Conservation (phyloP, 2,329 filamentous ascomycete genomes). For the Cadophora gregata region DNA sequence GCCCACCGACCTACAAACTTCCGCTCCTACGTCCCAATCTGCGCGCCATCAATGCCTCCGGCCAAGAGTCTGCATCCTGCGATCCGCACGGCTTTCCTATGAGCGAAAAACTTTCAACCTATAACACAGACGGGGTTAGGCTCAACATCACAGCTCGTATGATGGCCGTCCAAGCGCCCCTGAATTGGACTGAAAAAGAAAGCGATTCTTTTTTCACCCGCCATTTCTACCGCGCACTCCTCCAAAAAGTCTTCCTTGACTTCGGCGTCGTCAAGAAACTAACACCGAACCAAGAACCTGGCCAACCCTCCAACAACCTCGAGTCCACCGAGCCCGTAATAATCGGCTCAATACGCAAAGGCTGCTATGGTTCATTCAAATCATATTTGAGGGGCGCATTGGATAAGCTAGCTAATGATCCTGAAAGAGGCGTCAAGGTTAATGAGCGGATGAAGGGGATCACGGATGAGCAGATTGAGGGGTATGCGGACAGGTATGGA, state of each 20-base stretch:
- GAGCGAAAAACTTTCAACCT: conserved; percentile 71
- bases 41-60: conserved; percentile 68
- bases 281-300: conserved; percentile 26
- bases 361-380: conserved; percentile 75
- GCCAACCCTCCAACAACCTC: conserved; percentile 23
- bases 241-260: conserved; percentile 93
- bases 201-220: conserved; percentile 89
- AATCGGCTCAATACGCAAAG: conserved; percentile 83
- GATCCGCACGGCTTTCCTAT: conserved; percentile 96
- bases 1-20: conserved; percentile 85
- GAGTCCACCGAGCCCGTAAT: conserved; percentile 79
- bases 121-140: conserved; percentile 68
- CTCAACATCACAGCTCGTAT: conserved; percentile 96
- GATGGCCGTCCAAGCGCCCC: conserved; percentile 96
- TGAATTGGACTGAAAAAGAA: conserved; percentile 85
- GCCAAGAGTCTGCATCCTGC: conserved; percentile 71
- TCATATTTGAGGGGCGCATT: conserved; percentile 83
- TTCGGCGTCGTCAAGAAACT: conserved; percentile 72
- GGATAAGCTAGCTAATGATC: conserved; percentile 70
- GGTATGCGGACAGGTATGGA: conserved; percentile 70
- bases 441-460: conserved; percentile 68
- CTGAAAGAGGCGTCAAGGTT: conserved; percentile 65
- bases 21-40: conserved; percentile 74
- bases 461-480: conserved; percentile 75
- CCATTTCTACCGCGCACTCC: conserved; percentile 88